A percentile compares a stretch with the other conserved stretches of the same genome.
These are phyloP conservation scores for Erysimum pusillum DNA, from an alignment of 441 rosid genomes.

Conservation along the genomic window DNA sequence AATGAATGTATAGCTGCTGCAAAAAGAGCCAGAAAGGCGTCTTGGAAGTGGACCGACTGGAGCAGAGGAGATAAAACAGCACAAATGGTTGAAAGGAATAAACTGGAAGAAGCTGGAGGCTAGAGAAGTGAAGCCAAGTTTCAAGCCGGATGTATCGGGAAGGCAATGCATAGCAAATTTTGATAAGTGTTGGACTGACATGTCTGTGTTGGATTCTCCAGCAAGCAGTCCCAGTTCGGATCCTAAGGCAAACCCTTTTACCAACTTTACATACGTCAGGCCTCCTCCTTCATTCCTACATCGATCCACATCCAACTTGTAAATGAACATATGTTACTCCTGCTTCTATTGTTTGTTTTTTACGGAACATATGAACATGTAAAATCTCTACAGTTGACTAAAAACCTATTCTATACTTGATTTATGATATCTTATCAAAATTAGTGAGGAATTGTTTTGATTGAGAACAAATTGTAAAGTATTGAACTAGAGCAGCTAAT, in stretches of 20 bases:
- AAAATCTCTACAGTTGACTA: not conserved
- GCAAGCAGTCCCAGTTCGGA: conserved; percentile 58
- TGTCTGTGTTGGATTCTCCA: conserved; percentile 67
- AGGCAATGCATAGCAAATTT: conserved; percentile 66
- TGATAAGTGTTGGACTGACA: conserved; percentile 66
- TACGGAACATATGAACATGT: not conserved
- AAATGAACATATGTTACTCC: not conserved
- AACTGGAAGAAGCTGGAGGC: conserved; percentile 71
- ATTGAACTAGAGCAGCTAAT: not conserved
- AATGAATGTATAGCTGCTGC: conserved; percentile 43
- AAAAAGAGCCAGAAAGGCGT: conserved; percentile 49
- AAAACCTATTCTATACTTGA: not conserved
- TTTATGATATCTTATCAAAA: not conserved
- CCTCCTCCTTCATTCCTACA: conserved; percentile 61
- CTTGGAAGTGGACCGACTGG: conserved; percentile 64
- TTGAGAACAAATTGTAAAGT: not conserved
- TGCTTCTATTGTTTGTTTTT: not conserved
- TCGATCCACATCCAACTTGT: conserved; percentile 29
- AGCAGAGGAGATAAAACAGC: conserved; percentile 56
- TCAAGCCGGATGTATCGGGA: conserved; percentile 60
- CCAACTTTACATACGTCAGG: conserved; percentile 64
- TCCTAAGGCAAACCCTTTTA: conserved; percentile 56
- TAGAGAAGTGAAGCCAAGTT: conserved; percentile 64
- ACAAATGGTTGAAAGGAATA: conserved; percentile 65
- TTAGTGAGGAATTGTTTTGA: conserved; percentile 19